phyloP scores from a whole-genome alignment of 257 asterid genomes.

The Solanum habrochaites region DNA sequence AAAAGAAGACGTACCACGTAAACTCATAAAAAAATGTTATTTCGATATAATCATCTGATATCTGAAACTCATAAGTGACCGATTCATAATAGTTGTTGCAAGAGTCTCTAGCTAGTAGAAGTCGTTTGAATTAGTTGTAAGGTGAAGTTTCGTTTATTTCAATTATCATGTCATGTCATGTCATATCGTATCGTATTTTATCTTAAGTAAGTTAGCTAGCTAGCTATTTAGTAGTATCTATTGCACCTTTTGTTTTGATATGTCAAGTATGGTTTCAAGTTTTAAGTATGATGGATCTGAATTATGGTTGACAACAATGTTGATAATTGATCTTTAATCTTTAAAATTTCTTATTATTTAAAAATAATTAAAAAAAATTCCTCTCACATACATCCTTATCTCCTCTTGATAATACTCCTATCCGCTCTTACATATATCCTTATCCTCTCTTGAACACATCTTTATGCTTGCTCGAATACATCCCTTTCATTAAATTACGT shows the following conservation, averaged over 20 bases:
- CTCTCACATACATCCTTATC: no score
- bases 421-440: no score
- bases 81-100: neutral
- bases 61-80: neutral
- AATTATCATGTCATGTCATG: neutral
- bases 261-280: neutral
- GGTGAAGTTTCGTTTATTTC: neutral
- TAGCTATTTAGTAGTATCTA: neutral
- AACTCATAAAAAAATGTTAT: neutral
- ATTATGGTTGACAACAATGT: neutral
- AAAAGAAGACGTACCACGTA: constrained; percentile 22
- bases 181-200: neutral
- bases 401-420: no score
- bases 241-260: neutral
- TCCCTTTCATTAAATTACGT: no score
- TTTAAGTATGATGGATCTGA: neutral
- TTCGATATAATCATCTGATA: neutral
- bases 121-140: neutral
- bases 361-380: no score
- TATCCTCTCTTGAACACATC: no score
- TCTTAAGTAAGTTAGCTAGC: neutral
- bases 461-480: no score
- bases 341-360: no score
- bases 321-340: neutral
- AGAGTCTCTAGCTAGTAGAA: neutral